These are phyloP conservation scores for Neofusicoccum cordaticola DNA, from an alignment of 2,329 filamentous ascomycete genomes.

Conservation along the genomic window DNA sequence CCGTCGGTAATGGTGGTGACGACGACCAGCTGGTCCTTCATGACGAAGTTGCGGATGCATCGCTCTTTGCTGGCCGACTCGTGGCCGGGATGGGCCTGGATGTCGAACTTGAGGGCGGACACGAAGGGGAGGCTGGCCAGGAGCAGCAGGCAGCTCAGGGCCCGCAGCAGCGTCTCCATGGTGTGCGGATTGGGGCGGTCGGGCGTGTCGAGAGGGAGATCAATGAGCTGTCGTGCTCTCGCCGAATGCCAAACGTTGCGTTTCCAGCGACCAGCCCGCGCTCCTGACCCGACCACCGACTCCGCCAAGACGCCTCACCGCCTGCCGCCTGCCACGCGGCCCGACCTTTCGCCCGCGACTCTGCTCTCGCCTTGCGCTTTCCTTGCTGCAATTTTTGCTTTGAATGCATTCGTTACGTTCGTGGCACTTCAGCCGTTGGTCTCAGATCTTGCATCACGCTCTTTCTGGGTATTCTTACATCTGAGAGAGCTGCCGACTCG, in stretches of 20 bases:
- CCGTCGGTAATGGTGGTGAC: slow-evolving; percentile 88
- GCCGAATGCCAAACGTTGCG: slow-evolving; percentile 7
- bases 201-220: not conserved
- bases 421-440: too few relatives aligned
- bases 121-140: slow-evolving; percentile 41
- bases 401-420: too few relatives aligned
- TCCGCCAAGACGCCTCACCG: too few relatives aligned
- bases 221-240: not conserved
- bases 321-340: too few relatives aligned
- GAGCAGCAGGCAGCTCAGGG: slow-evolving; percentile 38
- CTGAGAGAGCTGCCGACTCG: too few relatives aligned
- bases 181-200: slow-evolving; percentile 9
- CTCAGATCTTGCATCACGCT: too few relatives aligned
- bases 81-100: slow-evolving; percentile 65
- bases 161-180: slow-evolving; percentile 37
- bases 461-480: too few relatives aligned
- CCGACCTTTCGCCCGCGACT: not conserved
- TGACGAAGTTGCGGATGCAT: slow-evolving; percentile 95
- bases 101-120: slow-evolving; percentile 87
- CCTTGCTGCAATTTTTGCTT: too few relatives aligned
- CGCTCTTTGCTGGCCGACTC: slow-evolving; percentile 68
- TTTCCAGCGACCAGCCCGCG: not conserved
- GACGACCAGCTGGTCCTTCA: slow-evolving; percentile 87
- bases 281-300: not conserved
- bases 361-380: too few relatives aligned